Conservation (phyloP, 192 early-diverging fungal species). For the Podila minutissima region DNA sequence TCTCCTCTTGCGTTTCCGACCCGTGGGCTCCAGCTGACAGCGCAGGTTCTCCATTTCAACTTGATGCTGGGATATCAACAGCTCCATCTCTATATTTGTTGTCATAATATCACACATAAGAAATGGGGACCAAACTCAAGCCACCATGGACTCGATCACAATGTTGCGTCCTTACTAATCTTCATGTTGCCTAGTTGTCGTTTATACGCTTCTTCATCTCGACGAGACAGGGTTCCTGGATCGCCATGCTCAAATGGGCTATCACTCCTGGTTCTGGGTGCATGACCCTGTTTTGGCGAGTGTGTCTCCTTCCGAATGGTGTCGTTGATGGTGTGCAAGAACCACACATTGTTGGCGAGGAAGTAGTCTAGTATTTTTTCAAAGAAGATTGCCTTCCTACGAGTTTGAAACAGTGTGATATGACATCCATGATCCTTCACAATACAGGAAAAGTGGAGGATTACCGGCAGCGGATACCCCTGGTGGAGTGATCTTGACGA, state of each 20-base stretch:
- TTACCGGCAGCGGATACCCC: background rate
- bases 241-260: background rate
- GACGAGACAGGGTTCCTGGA: background rate
- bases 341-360: too few relatives aligned
- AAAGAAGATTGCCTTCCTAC: too few relatives aligned
- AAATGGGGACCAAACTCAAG: background rate
- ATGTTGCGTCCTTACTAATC: background rate
- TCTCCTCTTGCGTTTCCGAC: background rate
- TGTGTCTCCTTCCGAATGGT: too few relatives aligned
- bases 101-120: background rate
- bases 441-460: background rate
- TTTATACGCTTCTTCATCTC: background rate
- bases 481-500: background rate
- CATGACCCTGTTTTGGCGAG: too few relatives aligned
- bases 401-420: too few relatives aligned
- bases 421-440: too few relatives aligned
- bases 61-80: background rate
- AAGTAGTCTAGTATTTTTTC: too few relatives aligned
- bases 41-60: background rate
- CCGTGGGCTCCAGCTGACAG: background rate
- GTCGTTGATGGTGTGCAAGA: too few relatives aligned
- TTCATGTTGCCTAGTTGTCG: background rate
- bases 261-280: too few relatives aligned
- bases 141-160: background rate
- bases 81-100: slow-evolving; percentile 1